Conservation (phyloP, 2,329 filamentous ascomycete species). For the Colletotrichum spaethianum region DNA sequence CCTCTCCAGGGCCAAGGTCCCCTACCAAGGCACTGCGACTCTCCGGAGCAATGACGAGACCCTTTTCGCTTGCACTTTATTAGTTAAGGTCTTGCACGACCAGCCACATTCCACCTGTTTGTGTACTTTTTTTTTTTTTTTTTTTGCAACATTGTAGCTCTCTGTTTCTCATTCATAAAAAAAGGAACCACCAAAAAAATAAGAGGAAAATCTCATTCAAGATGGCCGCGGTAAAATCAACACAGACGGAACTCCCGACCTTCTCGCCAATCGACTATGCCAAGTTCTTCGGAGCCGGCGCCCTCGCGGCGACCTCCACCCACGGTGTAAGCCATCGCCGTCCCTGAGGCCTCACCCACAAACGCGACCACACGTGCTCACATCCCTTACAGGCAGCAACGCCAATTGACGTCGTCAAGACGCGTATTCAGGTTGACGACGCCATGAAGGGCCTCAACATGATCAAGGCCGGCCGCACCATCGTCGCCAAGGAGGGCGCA, state of each 20-base stretch:
- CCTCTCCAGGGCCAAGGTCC: not conserved
- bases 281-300: constrained; percentile 68
- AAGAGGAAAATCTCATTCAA: constrained; percentile 30
- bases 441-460: constrained; percentile 87
- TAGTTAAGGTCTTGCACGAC: not conserved
- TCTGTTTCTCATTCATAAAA: not conserved
- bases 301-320: constrained; percentile 65
- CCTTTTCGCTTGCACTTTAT: constrained; percentile 9
- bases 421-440: constrained; percentile 91
- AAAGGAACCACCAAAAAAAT: not conserved
- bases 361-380: not conserved
- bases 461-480: constrained; percentile 83
- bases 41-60: constrained; percentile 20
- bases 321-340: constrained; percentile 59
- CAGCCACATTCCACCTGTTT: constrained; percentile 3
- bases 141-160: not conserved
- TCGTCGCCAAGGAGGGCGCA: constrained; percentile 84
- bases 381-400: constrained; percentile 61
- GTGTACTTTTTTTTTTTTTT: not conserved
- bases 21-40: constrained; percentile 31
- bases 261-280: constrained; percentile 62
- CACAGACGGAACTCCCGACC: constrained; percentile 51
- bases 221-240: constrained; percentile 37
- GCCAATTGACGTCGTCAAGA: constrained; percentile 83
- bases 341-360: too few species aligned